These are phyloP conservation scores for Cadophora sp. DNA, from an alignment of 2,329 filamentous ascomycete species.

Conservation along the genomic window DNA sequence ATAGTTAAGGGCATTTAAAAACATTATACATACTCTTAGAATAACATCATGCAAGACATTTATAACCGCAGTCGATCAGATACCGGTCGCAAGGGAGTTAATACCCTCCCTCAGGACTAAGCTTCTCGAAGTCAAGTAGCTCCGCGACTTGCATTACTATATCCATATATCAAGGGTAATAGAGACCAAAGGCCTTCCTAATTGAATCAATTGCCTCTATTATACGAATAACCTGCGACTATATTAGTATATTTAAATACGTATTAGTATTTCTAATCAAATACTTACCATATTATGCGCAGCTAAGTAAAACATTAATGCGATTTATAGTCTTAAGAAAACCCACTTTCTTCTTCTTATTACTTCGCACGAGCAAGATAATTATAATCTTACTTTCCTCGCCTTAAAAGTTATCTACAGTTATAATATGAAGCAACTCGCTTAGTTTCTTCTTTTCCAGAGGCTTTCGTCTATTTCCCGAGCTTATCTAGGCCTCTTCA, in stretches of 20 bases:
- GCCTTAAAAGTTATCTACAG: too few species aligned
- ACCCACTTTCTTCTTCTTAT: too few species aligned
- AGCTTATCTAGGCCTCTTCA: too few species aligned
- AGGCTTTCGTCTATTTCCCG: too few species aligned
- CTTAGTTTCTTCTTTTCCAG: too few species aligned
- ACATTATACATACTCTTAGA: constrained; percentile 52
- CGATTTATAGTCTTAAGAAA: constrained; percentile 1
- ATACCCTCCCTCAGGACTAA: constrained; percentile 65
- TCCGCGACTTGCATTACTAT: constrained; percentile 41
- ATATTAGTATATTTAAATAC: constrained; percentile 62
- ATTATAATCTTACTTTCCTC: too few species aligned
- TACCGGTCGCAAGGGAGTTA: constrained; percentile 40
- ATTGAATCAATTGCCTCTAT: too few species aligned
- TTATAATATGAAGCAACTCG: too few species aligned
- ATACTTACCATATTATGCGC: constrained; percentile 74
- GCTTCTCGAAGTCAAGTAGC: constrained; percentile 43
- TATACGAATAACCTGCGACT: constrained; percentile 61
- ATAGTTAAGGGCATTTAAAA: constrained; percentile 53
- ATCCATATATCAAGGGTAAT: constrained; percentile 67
- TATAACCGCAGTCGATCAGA: constrained; percentile 52
- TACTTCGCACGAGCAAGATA: background rate
- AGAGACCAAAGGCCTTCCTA: too few species aligned
- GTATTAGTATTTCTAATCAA: constrained; percentile 73
- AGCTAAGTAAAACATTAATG: constrained; percentile 70
- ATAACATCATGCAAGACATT: constrained; percentile 56